Conservation (phyloP, 495 filamentous ascomycete genomes). For the Annulohypoxylon stygium region DNA sequence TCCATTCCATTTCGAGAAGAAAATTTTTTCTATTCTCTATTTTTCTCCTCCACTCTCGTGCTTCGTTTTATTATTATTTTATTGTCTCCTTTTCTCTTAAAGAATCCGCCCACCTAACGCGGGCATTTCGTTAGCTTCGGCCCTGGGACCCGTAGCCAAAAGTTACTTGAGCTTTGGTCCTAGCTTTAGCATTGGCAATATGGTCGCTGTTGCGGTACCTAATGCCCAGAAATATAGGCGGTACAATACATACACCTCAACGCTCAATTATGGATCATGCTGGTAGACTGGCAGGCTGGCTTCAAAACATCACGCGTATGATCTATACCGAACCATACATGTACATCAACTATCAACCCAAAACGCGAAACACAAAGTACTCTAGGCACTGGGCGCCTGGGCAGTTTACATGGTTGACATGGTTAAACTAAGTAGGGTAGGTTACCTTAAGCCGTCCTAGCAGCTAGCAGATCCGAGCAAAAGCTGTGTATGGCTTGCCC, state of each 20-base stretch:
- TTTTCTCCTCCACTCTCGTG: slow-evolving; percentile 40
- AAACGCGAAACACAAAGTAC: slow-evolving; percentile 17
- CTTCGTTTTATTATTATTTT: not conserved
- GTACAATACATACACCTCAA: not conserved
- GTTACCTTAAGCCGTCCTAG: slow-evolving; percentile 12
- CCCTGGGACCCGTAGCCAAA: slow-evolving; percentile 34
- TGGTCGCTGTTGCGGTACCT: not conserved
- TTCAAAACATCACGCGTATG: slow-evolving; percentile 18
- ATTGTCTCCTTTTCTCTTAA: slow-evolving; percentile 15
- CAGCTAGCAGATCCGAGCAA: not conserved
- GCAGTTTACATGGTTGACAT: slow-evolving; percentile 13
- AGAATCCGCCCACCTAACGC: slow-evolving; percentile 19
- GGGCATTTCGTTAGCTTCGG: slow-evolving; percentile 35
- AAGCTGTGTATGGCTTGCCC: slow-evolving; percentile 35
- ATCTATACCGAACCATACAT: slow-evolving; percentile 25
- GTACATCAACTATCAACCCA: slow-evolving; percentile 21
- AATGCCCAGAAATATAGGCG: slow-evolving; percentile 8
- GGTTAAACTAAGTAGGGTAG: slow-evolving; percentile 25
- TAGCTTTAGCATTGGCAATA: slow-evolving; percentile 13
- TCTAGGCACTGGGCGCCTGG: not conserved
- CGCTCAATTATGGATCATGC: not conserved
- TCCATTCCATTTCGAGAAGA: slow-evolving; percentile 19
- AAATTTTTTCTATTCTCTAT: slow-evolving; percentile 27
- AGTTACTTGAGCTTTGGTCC: slow-evolving; percentile 31
- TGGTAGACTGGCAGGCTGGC: not conserved